Evolutionary conservation across 441 rosid genomes (phyloP), one percentile per base, ranked within the genome.

Genomic region (Kokia cookei): DNA sequence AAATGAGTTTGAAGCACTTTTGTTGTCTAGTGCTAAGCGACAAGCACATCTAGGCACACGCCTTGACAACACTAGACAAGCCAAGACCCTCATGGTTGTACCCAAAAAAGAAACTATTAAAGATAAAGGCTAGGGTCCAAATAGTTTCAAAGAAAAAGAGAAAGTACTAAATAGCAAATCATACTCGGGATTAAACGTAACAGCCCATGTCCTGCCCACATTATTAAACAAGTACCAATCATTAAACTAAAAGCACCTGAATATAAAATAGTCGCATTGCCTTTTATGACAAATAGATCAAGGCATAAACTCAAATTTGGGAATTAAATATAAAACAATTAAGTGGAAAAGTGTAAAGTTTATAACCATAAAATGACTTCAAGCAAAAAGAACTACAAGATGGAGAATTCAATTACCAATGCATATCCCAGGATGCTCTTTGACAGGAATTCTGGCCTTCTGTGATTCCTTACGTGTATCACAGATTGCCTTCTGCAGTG

Each of bases 151-250:
- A 47, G 58, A 19, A 32, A 71, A 24, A 9, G 17, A 22, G 72
- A 68, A 70, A 22, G 58, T 71, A 93, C 97, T 95, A 93, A 82
- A 82, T 74, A 93, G 82, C 43, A 93, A 94, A 66, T 86, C 91
- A 69, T 88, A 90, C 81, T 91, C 92, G 65, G 96, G 96, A 72
- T 93, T 95, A 78, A 94, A 95, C n/a, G 79, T 81, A 70, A 95
- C 89, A 76, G 98, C 85, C 93, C 99, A 93, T 32, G 99, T 85
- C 99, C 98, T 95, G 91, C 82, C 80, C 83, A 80, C 48, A 82
- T 66, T 71, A 53, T 73, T 17, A 71, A 64, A 75, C 40, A 67
- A 14, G 59, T 40, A 42, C 47, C 65, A 71, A 73, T 72, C 50
- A 69, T 67, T 54, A 57, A 70, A 54, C n/a, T 24, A 75, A 48